Evolutionary conservation across 1,139 yeast species (phyloP), one percentile per base, ranked within the genome.

Genomic region (Kodamaea alishanica): DNA sequence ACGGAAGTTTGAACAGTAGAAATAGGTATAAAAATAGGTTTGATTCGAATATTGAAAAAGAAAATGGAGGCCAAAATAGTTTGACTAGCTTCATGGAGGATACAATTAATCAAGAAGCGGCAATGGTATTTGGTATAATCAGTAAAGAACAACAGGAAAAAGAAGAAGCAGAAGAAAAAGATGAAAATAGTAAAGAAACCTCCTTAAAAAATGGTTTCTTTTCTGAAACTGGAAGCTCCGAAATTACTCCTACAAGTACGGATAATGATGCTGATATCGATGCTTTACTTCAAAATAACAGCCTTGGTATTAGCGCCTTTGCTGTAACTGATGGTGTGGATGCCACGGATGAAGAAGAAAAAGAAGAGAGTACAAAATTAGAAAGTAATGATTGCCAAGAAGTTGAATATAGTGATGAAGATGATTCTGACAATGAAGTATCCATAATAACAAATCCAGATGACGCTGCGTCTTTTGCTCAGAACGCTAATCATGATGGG

Each of bases 51-150:
- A 35, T 29, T 9, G 51, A 50, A 27, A 46, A 48, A 25, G 48
- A 45, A 30, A 35, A 48, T 8, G 37, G 45, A 37, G 26, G 42
- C 32, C 25, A 35, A 33, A 27, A 33, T 29, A 10, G 30, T 28
- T 41, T 41, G 39, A 46, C 46, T 30, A 46, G 50, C 24, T 50
- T 49, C 34, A 49, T 49, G 54, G 54, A 51, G 25, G 58, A 54
- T 24, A 49, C 60, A 8, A 62, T 69, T 27, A 60, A 57, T 35
- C 70, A 67, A 41, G 75, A 70, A 46, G 73, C 74, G 2, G 75
- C 75, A 0, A 57, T 66, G 70, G 73, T 70, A 0, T 71, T 71
- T 50, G 77, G 77, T 9, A 71, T 68, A 2, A 65, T 68, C 22
- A 62, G 65, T 43, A 55, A 55, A 30, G 47, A 50, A 28, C 55